phyloP scores from a whole-genome alignment of 1,139 yeast species.

The Torulaspora globosa region DNA sequence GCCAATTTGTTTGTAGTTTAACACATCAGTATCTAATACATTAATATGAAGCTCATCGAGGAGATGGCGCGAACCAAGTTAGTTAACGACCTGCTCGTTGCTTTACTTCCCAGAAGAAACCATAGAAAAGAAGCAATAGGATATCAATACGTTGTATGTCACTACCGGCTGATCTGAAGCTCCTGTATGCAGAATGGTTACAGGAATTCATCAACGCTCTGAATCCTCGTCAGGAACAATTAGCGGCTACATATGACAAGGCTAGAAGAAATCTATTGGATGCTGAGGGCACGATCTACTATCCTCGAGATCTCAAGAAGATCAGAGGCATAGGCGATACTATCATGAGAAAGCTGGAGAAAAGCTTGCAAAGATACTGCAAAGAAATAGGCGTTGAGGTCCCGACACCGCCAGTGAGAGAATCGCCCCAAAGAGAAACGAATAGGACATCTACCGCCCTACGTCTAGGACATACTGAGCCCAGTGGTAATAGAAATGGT shows the following conservation, averaged over 20 bases:
- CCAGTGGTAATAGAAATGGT: slow-evolving; percentile 1
- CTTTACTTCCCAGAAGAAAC: not conserved
- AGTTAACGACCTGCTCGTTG: not conserved
- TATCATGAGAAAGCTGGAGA: slow-evolving; percentile 28
- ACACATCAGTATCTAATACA: slow-evolving; percentile 12
- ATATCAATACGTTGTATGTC: slow-evolving; percentile 14
- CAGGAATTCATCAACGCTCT: slow-evolving; percentile 26
- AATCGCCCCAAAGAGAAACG: not conserved
- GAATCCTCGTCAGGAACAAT: slow-evolving; percentile 30
- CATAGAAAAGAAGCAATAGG: not conserved
- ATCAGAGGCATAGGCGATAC: slow-evolving; percentile 36
- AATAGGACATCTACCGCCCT: slow-evolving; percentile 22
- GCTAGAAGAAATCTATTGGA: slow-evolving; percentile 29
- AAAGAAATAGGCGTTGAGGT: slow-evolving; percentile 17
- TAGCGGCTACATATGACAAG: slow-evolving; percentile 27
- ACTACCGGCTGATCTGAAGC: slow-evolving; percentile 27
- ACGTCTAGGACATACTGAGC: slow-evolving; percentile 9
- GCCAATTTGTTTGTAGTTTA: slow-evolving; percentile 16
- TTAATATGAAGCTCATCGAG: not conserved
- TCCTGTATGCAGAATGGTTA: slow-evolving; percentile 29
- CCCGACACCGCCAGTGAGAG: slow-evolving; percentile 10
- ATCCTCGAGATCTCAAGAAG: slow-evolving; percentile 31
- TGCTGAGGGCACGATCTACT: slow-evolving; percentile 20
- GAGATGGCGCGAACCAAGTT: not conserved
- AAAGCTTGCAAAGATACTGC: slow-evolving; percentile 25